Base-by-base conservation (phyloP, 78 protist genomes). In the Dictyostelium firmibasis region DNA sequence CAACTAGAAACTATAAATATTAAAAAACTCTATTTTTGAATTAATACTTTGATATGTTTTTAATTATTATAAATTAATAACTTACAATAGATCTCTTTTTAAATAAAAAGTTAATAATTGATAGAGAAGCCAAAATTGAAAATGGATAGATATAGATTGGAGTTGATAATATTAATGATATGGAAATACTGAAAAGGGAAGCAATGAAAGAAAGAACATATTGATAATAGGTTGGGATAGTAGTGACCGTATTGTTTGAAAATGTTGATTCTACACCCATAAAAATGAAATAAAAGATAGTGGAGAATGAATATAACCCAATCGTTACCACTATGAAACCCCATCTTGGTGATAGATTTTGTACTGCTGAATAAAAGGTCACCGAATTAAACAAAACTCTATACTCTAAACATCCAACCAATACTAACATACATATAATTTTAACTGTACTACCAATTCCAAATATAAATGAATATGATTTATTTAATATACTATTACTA, bases 361-460 rank as follows among this genome's bases (percentile, higher is more conserved):
- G 33, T 14, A 88, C 10, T 44, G 62, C 2, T 11, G 38, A 13
- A 43, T 76, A 88, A 41, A 88, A 88, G 7, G 83, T 85, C 25
- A 64, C 50, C n/a, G 92, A 85, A 29, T 88, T 50, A 31, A 43
- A 38, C 0, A 88, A 27, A 11, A 88, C 86, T 8, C 85, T 36
- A 64, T 88, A 88, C 20, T 77, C 86, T 11, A 79, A 18, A 25
- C 78, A 36, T 14, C 75, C 85, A n/a, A 88, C 86, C 9, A 88
- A 64, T 3, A 77, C 23, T 2, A 77, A 5, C 44, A 50, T 16
- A 43, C 57, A 57, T 31, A 79, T 18, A 9, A 88, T 31, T 25
- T 88, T 88, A 13, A 60, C 23, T 36, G 53, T 29, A 16, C 14
- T 74, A 31, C 83, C 84, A 84, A 84, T 27, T 69, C 29, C 20